Evolutionary conservation across 306 rosid species (phyloP).

Genomic region (Begonia masoniana): DNA sequence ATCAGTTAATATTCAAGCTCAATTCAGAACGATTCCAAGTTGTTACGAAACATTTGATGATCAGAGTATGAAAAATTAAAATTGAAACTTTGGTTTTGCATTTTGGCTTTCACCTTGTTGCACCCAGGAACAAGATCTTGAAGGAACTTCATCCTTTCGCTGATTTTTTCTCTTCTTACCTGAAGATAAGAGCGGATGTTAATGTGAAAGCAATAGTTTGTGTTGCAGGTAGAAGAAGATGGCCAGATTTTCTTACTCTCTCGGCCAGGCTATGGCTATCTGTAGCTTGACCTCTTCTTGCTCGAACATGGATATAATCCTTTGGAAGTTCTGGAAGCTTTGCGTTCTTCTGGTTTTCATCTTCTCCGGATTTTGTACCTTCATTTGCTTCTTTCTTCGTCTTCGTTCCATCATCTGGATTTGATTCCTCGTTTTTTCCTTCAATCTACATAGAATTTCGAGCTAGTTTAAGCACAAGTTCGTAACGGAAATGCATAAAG

Average conservation of each 20-base stretch:
- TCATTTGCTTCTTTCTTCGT: constrained; percentile 15
- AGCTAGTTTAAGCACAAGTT: too few species aligned
- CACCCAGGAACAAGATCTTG: constrained; percentile 96
- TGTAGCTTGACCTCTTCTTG: constrained; percentile 94
- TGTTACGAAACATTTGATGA: too few species aligned
- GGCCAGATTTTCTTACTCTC: constrained; percentile 28
- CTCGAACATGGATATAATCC: constrained; percentile 90
- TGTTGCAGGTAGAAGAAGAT: too few species aligned
- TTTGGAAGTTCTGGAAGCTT: constrained; percentile 59
- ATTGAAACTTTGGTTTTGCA: too few species aligned
- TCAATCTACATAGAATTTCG: constrained; percentile 12
- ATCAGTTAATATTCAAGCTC: too few species aligned
- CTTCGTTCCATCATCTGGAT: constrained; percentile 22
- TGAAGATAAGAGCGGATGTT: constrained; percentile 10
- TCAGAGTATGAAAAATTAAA: too few species aligned
- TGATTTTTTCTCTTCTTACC: constrained; percentile 95
- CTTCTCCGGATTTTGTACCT: constrained; percentile 1
- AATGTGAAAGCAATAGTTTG: too few species aligned
- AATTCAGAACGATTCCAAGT: too few species aligned
- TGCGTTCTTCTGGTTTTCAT: too few species aligned
- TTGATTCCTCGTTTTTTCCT: constrained; percentile 18
- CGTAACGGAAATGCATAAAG: neutral
- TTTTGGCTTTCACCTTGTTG: constrained; percentile 33
- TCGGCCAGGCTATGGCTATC: constrained; percentile 96
- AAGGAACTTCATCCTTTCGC: constrained; percentile 89